Percentiles rank a stretch among this genome's conserved stretches.
Evolutionary conservation across 2,329 filamentous ascomycete species (phyloP).

Genomic region (Diaporthe citriasiana): DNA sequence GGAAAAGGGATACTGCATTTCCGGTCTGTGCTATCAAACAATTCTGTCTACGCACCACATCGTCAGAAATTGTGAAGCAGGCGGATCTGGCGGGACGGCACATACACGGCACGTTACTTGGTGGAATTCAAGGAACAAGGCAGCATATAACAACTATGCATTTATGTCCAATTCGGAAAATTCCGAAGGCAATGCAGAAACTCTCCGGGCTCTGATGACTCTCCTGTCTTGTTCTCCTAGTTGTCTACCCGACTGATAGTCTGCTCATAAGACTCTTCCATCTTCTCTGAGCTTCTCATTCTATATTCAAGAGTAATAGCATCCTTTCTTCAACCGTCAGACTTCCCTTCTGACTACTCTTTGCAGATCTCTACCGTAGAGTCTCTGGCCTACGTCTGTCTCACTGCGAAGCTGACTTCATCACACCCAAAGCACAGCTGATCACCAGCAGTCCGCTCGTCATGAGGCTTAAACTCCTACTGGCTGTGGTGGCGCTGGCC

Average conservation of each 20-base stretch:
- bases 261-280: not conserved
- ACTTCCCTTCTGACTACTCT: not conserved
- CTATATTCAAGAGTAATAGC: not conserved
- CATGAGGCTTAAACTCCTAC: not conserved
- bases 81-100: not conserved
- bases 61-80: not conserved
- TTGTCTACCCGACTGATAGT: not conserved
- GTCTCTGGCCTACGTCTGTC: not conserved
- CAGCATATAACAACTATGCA: not conserved
- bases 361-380: not conserved
- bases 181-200: not conserved
- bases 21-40: slow-evolving; percentile 38
- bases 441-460: not conserved
- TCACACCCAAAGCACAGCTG: not conserved
- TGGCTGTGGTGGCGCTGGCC: not conserved
- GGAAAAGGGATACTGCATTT: slow-evolving; percentile 27
- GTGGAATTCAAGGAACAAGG: not conserved
- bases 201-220: not conserved
- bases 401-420: not conserved
- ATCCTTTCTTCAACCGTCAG: not conserved
- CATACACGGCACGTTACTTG: not conserved
- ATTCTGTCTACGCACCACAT: not conserved
- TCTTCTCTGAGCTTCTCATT: not conserved
- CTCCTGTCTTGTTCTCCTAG: not conserved
- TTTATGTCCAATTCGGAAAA: not conserved